phyloP scores from a whole-genome alignment of 2,329 filamentous ascomycete species.

The Metarhizium guizhouense region DNA sequence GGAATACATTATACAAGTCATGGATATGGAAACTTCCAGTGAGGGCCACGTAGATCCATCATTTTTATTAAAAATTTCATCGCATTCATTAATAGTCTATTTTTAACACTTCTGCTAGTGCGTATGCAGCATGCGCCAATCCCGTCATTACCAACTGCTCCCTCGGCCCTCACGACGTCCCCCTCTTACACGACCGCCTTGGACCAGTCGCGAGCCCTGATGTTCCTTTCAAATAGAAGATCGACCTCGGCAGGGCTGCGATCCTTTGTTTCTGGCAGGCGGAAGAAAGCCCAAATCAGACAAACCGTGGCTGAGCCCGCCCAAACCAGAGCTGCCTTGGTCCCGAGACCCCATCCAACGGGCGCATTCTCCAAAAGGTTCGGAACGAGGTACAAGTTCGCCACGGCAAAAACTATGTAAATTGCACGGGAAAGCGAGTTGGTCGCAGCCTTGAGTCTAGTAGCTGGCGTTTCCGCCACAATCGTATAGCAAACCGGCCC shows the following conservation, averaged over 20 bases:
- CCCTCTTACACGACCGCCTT: background rate
- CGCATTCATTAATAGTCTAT: background rate
- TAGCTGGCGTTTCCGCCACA: slow-evolving; percentile 30
- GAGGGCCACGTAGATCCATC: background rate
- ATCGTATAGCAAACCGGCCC: slow-evolving; percentile 28
- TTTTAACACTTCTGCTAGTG: background rate
- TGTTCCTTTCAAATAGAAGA: slow-evolving; percentile 13
- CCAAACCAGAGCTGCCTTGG: slow-evolving; percentile 12
- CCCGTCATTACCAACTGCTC: background rate
- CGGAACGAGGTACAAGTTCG: slow-evolving; percentile 12
- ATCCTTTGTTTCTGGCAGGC: slow-evolving; percentile 15
- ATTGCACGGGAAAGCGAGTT: slow-evolving; percentile 11
- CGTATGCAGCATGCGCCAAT: background rate
- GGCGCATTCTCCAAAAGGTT: slow-evolving; percentile 12
- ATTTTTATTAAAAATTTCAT: background rate
- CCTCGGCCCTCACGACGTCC: background rate
- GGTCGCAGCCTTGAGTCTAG: slow-evolving; percentile 14
- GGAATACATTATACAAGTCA: too few relatives aligned
- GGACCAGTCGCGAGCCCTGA: slow-evolving; percentile 13
- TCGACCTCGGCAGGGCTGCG: slow-evolving; percentile 13
- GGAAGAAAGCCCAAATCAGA: slow-evolving; percentile 13
- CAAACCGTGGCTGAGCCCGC: slow-evolving; percentile 8
- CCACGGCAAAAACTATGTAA: slow-evolving; percentile 10
- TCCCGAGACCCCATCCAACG: slow-evolving; percentile 12
- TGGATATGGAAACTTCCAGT: too few relatives aligned